A percentile compares a stretch with the other conserved stretches of the same genome.
These are phyloP conservation scores for Sporothrix globosa DNA, from an alignment of 2,329 filamentous ascomycete species.

Conservation along the genomic window DNA sequence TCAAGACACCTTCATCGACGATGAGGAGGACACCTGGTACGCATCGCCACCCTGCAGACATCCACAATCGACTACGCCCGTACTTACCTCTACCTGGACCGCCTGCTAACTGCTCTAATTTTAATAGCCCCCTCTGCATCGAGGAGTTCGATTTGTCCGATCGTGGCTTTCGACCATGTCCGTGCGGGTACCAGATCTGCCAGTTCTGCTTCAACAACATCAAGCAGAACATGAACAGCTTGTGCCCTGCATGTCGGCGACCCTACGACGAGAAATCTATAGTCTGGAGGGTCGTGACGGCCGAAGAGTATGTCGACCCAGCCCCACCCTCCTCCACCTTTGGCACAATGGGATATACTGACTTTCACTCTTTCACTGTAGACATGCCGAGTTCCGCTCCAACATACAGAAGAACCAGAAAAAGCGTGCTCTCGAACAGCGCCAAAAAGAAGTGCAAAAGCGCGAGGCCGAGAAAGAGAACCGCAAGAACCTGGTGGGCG, in stretches of 20 bases:
- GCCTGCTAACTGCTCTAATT: slow-evolving; percentile 37
- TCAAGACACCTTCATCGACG: slow-evolving; percentile 71
- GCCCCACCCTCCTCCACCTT: background rate
- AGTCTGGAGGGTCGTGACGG: slow-evolving; percentile 91
- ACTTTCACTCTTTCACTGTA: slow-evolving; percentile 41
- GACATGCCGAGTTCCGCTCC: slow-evolving; percentile 73
- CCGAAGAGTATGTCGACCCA: slow-evolving; percentile 72
- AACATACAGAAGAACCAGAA: slow-evolving; percentile 90
- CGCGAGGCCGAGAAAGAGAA: slow-evolving; percentile 94
- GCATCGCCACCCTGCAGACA: slow-evolving; percentile 35
- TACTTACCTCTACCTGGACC: background rate
- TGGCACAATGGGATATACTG: background rate
- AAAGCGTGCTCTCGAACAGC: slow-evolving; percentile 77
- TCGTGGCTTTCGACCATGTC: slow-evolving; percentile 94
- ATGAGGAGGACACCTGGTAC: slow-evolving; percentile 72
- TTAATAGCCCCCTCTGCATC: slow-evolving; percentile 85
- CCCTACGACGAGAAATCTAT: slow-evolving; percentile 97
- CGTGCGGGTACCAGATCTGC: slow-evolving; percentile 98
- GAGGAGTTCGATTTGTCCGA: slow-evolving; percentile 98
- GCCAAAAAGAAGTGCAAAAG: slow-evolving; percentile 94
- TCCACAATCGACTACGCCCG: background rate
- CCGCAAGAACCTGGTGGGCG: slow-evolving; percentile 92
- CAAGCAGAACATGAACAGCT: slow-evolving; percentile 94
- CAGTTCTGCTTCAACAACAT: slow-evolving; percentile 99
- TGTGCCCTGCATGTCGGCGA: slow-evolving; percentile 95